These are phyloP conservation scores for Pythium rishiriense DNA, from an alignment of 352 stramenopile species.

Conservation along the genomic window DNA sequence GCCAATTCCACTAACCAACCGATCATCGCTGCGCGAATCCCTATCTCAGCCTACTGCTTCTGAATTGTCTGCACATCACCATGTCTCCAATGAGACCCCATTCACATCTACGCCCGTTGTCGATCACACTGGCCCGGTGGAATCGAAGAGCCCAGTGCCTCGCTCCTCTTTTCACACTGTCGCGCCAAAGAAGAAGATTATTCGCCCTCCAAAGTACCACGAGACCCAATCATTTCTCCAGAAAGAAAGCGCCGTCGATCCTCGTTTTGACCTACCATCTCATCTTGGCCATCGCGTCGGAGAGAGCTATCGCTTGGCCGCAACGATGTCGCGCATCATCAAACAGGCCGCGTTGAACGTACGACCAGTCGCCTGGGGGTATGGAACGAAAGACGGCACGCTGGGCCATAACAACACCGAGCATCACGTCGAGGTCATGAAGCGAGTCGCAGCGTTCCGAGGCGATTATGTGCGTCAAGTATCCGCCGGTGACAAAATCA, in stretches of 20 bases:
- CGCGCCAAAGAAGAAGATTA: slow-evolving; percentile 36
- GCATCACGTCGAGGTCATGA: slow-evolving; percentile 25
- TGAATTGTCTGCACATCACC: background rate
- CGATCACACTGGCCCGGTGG: background rate
- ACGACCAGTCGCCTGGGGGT: slow-evolving; percentile 55
- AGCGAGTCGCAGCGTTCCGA: slow-evolving; percentile 40
- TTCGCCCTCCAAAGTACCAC: slow-evolving; percentile 45
- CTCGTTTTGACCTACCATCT: slow-evolving; percentile 7
- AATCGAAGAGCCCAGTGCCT: background rate
- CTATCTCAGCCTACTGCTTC: background rate
- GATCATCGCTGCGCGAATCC: background rate
- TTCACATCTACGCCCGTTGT: background rate
- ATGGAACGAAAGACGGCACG: slow-evolving; percentile 47
- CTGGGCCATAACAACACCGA: slow-evolving; percentile 41
- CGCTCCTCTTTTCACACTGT: background rate
- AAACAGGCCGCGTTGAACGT: slow-evolving; percentile 30
- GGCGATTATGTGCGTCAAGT: slow-evolving; percentile 37
- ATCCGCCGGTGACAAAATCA: slow-evolving; percentile 55
- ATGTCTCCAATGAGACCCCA: background rate
- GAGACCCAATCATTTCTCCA: slow-evolving; percentile 43
- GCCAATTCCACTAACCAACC: background rate
- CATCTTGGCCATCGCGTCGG: slow-evolving; percentile 29
- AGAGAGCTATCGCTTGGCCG: slow-evolving; percentile 44
- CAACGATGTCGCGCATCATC: slow-evolving; percentile 39
- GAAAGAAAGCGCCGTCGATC: slow-evolving; percentile 32